These are phyloP conservation scores for Vitis amurensis DNA, from an alignment of 164 flowering plant species.

Conservation along the genomic window DNA sequence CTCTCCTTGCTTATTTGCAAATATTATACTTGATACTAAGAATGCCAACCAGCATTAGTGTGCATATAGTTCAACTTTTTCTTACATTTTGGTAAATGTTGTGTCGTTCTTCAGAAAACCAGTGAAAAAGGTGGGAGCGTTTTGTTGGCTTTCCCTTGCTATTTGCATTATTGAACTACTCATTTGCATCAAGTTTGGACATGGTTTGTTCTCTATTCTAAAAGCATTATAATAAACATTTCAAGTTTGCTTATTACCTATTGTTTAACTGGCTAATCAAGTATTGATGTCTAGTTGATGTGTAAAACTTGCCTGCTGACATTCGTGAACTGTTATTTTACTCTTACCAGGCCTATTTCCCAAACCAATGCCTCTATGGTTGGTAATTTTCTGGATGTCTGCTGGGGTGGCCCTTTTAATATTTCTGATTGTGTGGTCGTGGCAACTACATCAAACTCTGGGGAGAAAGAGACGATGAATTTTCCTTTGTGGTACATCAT, in stretches of 20 bases:
- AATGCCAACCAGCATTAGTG: neutral
- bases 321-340: neutral
- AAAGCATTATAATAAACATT: too few species aligned
- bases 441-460: constrained; percentile 62
- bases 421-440: constrained; percentile 71
- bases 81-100: neutral
- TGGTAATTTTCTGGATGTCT: constrained; percentile 69
- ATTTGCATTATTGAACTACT: constrained; percentile 96
- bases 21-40: neutral
- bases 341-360: constrained; percentile 73
- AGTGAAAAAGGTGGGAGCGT: constrained; percentile 81
- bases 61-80: neutral
- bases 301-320: too few species aligned
- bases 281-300: neutral
- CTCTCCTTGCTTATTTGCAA: constrained; percentile 7
- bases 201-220: constrained; percentile 51
- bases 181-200: constrained; percentile 96
- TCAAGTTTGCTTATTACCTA: neutral
- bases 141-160: constrained; percentile 95
- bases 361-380: constrained; percentile 78
- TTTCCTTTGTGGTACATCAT: constrained; percentile 20
- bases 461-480: constrained; percentile 55
- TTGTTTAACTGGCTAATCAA: neutral
- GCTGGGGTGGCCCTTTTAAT: constrained; percentile 44
- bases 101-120: constrained; percentile 25